Conservation (phyloP, 768 basidiomycete species). For the Rhizopogon rudus region DNA sequence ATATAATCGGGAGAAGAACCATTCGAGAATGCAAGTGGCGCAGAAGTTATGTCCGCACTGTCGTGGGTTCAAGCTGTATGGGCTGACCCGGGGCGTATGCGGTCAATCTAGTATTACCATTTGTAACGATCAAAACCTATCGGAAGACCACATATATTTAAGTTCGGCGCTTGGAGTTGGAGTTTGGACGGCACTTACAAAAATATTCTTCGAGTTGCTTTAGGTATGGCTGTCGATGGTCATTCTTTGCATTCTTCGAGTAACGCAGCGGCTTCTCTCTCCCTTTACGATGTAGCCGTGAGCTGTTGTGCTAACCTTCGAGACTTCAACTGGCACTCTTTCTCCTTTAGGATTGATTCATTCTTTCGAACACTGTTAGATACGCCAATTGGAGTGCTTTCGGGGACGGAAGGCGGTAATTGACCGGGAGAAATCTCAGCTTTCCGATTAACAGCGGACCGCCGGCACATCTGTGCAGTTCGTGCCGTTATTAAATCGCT, state of each 20-base stretch:
- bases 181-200: constrained; percentile 37
- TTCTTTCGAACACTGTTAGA: constrained; percentile 19
- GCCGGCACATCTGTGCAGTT: too few species aligned
- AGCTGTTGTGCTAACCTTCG: constrained; percentile 39
- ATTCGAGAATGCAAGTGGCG: constrained; percentile 59
- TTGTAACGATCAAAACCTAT: constrained; percentile 43
- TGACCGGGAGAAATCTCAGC: not conserved
- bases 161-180: constrained; percentile 5
- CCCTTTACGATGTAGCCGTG: constrained; percentile 31
- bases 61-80: constrained; percentile 49
- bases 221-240: constrained; percentile 31
- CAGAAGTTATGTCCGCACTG: constrained; percentile 69
- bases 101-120: not conserved
- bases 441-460: not conserved
- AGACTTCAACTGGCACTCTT: constrained; percentile 32
- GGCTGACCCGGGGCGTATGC: constrained; percentile 36
- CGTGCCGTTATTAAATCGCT: not conserved
- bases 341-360: constrained; percentile 31
- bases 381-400: too few species aligned
- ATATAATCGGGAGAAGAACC: constrained; percentile 67
- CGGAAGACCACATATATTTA: constrained; percentile 6
- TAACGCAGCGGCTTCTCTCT: constrained; percentile 37
- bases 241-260: constrained; percentile 34
- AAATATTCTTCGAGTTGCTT: constrained; percentile 54
- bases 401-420: not conserved